phyloP scores from a whole-genome alignment of 345 rosid species.

The Sonneratia alba region DNA sequence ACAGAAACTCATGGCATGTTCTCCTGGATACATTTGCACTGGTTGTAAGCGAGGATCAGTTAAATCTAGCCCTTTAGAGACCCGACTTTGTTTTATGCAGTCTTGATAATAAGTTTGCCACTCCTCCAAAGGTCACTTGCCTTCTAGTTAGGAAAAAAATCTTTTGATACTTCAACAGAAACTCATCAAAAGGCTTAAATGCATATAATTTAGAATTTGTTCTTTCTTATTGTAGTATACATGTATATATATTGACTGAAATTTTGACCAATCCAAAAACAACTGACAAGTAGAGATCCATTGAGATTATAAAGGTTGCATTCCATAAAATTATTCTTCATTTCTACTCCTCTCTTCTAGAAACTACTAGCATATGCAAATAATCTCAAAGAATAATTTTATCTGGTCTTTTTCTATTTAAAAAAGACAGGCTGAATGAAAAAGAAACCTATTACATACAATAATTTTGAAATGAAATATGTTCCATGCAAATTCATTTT shows the following conservation, averaged over 20 bases:
- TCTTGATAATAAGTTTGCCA: conserved; percentile 33
- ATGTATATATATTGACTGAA: neutral
- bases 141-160: conserved; percentile 56
- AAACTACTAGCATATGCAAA: too few species aligned
- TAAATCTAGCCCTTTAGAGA: conserved; percentile 47
- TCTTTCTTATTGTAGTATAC: neutral
- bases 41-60: conserved; percentile 34
- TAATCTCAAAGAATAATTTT: too few species aligned
- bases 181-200: conserved; percentile 13
- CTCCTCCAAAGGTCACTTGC: conserved; percentile 46
- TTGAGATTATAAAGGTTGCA: too few species aligned
- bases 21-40: conserved; percentile 49
- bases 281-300: neutral
- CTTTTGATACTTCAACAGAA: conserved; percentile 37
- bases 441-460: too few species aligned
- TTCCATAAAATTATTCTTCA: too few species aligned
- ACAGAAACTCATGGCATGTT: conserved; percentile 65
- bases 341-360: too few species aligned
- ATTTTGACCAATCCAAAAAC: neutral
- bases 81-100: conserved; percentile 60
- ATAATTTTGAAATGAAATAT: too few species aligned
- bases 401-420: too few species aligned
- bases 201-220: neutral
- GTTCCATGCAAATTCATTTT: too few species aligned
- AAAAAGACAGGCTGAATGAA: too few species aligned